Evolutionary conservation across 257 asterid species (phyloP).

Genomic region (Nicotiana sylvestris): DNA sequence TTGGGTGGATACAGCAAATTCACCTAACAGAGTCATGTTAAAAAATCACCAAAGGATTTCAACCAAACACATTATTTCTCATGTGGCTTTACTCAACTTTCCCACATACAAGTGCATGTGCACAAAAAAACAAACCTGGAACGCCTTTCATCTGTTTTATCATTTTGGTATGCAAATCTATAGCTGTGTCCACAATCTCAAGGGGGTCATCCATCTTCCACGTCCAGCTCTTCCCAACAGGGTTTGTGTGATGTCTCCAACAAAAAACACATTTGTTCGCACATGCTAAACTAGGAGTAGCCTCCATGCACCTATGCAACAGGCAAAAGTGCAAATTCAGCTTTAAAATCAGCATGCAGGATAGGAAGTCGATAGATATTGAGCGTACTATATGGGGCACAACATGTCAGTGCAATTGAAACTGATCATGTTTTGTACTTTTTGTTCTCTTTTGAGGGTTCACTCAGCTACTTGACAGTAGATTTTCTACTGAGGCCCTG

Average conservation of each 20-base stretch:
- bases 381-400: background rate
- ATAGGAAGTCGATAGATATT: background rate
- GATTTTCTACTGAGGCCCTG: background rate
- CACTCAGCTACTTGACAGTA: background rate
- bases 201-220: slow-evolving; percentile 99
- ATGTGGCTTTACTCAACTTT: slow-evolving; percentile 2
- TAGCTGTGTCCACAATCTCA: slow-evolving; percentile 81
- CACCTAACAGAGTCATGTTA: background rate
- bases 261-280: slow-evolving; percentile 98
- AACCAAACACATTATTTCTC: background rate
- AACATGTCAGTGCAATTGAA: background rate
- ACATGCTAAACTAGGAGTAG: slow-evolving; percentile 99
- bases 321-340: background rate
- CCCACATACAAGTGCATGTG: slow-evolving; percentile 8
- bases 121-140: slow-evolving; percentile 53
- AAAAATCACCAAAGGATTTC: background rate
- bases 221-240: slow-evolving; percentile 91
- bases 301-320: slow-evolving; percentile 88
- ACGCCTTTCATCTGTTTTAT: slow-evolving; percentile 98
- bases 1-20: background rate
- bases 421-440: too few relatives aligned
- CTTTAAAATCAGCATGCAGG: background rate
- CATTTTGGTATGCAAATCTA: slow-evolving; percentile 87
- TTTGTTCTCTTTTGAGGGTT: background rate
- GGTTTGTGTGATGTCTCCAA: slow-evolving; percentile 99